These are phyloP conservation scores for Naganishia antarctica DNA, from an alignment of 768 basidiomycete genomes.

Conservation along the genomic window DNA sequence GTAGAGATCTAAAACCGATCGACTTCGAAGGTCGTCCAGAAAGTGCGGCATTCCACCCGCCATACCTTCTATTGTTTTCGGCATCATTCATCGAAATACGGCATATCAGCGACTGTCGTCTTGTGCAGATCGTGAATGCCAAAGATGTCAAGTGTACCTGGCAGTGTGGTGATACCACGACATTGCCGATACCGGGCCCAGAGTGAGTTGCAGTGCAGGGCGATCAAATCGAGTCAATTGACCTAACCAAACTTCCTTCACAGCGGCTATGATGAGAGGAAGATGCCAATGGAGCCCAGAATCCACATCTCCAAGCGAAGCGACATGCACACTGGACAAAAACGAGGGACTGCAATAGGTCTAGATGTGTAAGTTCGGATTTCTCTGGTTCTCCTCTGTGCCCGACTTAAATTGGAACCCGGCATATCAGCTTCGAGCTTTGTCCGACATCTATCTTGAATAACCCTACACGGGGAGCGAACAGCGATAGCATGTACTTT, in stretches of 20 bases:
- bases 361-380: constrained; percentile 46
- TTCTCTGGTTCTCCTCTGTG: too few relatives aligned
- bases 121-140: constrained; percentile 48
- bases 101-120: constrained; percentile 53
- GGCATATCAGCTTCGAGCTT: constrained; percentile 40
- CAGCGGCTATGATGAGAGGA: constrained; percentile 53
- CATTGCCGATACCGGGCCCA: constrained; percentile 51
- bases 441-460: constrained; percentile 44
- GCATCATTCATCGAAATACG: constrained; percentile 85
- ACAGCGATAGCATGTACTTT: constrained; percentile 45
- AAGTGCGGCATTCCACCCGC: constrained; percentile 79
- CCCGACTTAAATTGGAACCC: too few relatives aligned
- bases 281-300: constrained; percentile 68
- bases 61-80: constrained; percentile 82
- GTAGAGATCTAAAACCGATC: constrained; percentile 62
- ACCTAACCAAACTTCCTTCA: neutral
- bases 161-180: constrained; percentile 63
- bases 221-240: neutral
- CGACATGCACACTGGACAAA: constrained; percentile 44
- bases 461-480: constrained; percentile 41
- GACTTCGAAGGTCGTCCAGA: constrained; percentile 95
- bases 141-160: constrained; percentile 69
- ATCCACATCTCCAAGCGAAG: constrained; percentile 83
- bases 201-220: constrained; percentile 36
- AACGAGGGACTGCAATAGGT: constrained; percentile 40